These are phyloP conservation scores for Lipomyces orientalis DNA, from an alignment of 805 yeast species.

Conservation along the genomic window DNA sequence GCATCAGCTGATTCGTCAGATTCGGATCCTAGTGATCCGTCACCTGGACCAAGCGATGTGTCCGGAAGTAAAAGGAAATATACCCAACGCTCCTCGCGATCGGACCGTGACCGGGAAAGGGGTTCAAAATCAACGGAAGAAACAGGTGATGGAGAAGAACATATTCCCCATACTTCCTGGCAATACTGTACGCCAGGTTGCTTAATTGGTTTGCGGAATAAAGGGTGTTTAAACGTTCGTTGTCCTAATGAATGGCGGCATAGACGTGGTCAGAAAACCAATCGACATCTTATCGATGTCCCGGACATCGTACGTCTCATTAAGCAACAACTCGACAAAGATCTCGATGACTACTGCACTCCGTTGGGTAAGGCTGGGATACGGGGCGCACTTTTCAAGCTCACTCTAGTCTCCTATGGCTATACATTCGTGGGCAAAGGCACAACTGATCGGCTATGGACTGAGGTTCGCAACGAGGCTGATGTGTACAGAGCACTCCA, in stretches of 20 bases:
- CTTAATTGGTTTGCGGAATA: not conserved
- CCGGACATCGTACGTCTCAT: not conserved
- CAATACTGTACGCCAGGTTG: conserved; percentile 10
- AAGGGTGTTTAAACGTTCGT: not conserved
- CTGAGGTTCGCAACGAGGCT: not conserved
- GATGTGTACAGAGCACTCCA: conserved; percentile 4
- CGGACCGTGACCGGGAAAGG: not conserved
- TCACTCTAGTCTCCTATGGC: conserved; percentile 3
- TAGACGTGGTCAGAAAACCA: conserved; percentile 1
- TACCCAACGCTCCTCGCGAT: not conserved
- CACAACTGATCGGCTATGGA: not conserved
- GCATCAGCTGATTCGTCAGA: conserved; percentile 4
- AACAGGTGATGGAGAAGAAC: no score
- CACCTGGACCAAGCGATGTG: not conserved
- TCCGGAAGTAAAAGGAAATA: conserved; percentile 1
- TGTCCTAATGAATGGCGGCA: conserved; percentile 9
- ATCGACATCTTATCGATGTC: conserved; percentile 5
- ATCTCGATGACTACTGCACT: conserved; percentile 6
- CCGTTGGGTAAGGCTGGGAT: not conserved
- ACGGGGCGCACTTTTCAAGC: conserved; percentile 7
- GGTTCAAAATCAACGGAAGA: no score
- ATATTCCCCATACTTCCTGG: no score
- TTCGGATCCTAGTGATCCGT: not conserved
- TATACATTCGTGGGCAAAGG: conserved; percentile 10
- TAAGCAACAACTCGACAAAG: not conserved